Percentiles rank a stretch among this genome's conserved stretches.
Conservation (phyloP, 805 yeast genomes). For the Sugiyamaella marilandica region DNA sequence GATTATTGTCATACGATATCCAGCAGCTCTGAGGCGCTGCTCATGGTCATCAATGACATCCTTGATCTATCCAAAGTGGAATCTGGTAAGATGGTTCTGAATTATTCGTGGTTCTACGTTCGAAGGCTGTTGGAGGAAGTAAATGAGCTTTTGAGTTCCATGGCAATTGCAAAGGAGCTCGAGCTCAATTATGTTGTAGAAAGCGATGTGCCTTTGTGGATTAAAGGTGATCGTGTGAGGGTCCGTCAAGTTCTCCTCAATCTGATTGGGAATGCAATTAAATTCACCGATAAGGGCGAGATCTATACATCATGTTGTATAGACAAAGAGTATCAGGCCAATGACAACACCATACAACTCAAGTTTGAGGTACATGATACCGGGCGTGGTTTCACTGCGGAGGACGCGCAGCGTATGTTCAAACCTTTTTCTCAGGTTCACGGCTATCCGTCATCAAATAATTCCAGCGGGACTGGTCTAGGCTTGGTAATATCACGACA, state of each 20-base stretch:
- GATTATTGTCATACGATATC: conserved; percentile 35
- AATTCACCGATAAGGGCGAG: conserved; percentile 33
- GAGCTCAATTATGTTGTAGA: conserved; percentile 32
- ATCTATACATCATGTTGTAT: conserved; percentile 27
- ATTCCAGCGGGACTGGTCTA: conserved; percentile 32
- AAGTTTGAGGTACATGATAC: conserved; percentile 33
- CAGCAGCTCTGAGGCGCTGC: conserved; percentile 31
- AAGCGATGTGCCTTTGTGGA: conserved; percentile 29
- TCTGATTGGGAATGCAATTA: conserved; percentile 34
- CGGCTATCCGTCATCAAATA: conserved; percentile 16
- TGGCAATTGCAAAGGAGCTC: conserved; percentile 32
- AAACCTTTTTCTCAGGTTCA: conserved; percentile 33
- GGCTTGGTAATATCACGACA: conserved; percentile 35
- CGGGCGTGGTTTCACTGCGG: conserved; percentile 32
- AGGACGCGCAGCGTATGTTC: conserved; percentile 31
- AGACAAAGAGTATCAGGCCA: neutral
- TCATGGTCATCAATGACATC: conserved; percentile 34
- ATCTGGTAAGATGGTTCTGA: conserved; percentile 33
- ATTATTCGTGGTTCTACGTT: conserved; percentile 29
- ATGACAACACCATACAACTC: conserved; percentile 13
- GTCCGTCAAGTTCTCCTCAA: conserved; percentile 33
- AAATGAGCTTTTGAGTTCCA: conserved; percentile 30
- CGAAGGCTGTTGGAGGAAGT: conserved; percentile 33
- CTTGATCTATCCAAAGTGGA: conserved; percentile 35
- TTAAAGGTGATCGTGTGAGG: conserved; percentile 34